These are phyloP conservation scores for Rachicladosporium sp. DNA, from an alignment of 2,329 filamentous ascomycete genomes.

Conservation along the genomic window DNA sequence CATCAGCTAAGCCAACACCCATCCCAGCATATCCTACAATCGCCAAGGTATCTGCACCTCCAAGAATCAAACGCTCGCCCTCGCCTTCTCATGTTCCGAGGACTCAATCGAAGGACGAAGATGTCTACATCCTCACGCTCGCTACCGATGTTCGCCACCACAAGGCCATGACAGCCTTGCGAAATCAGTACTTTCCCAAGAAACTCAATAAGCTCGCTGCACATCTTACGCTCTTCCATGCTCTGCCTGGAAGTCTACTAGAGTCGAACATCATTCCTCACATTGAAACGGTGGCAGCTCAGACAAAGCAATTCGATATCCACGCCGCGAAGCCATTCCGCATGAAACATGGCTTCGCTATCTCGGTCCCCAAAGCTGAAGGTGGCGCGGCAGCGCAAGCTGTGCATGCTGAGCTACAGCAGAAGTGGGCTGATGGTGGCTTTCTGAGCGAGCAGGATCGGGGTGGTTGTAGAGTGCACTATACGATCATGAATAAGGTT, in stretches of 20 bases:
- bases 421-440: slow-evolving; percentile 24
- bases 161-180: slow-evolving; percentile 27
- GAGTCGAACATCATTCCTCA: slow-evolving; percentile 22
- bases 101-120: slow-evolving; percentile 18
- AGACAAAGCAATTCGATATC: slow-evolving; percentile 25
- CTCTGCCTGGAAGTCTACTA: slow-evolving; percentile 30
- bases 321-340: slow-evolving; percentile 28
- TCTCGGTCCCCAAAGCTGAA: slow-evolving; percentile 23
- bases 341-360: slow-evolving; percentile 29
- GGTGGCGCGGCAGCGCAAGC: slow-evolving; percentile 19
- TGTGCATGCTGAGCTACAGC: slow-evolving; percentile 25
- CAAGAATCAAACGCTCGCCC: slow-evolving; percentile 4
- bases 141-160: slow-evolving; percentile 27
- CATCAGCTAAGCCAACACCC: too few species aligned
- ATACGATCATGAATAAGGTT: slow-evolving; percentile 37
- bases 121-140: slow-evolving; percentile 33
- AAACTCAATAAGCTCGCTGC: slow-evolving; percentile 31
- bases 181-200: slow-evolving; percentile 30
- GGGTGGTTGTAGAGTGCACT: slow-evolving; percentile 28
- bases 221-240: slow-evolving; percentile 35
- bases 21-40: too few species aligned
- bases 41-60: too few species aligned
- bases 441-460: slow-evolving; percentile 32
- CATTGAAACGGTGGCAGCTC: slow-evolving; percentile 19
- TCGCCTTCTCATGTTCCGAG: slow-evolving; percentile 20